phyloP scores from a whole-genome alignment of 2,329 filamentous ascomycete genomes.

The Clonostachys solani region DNA sequence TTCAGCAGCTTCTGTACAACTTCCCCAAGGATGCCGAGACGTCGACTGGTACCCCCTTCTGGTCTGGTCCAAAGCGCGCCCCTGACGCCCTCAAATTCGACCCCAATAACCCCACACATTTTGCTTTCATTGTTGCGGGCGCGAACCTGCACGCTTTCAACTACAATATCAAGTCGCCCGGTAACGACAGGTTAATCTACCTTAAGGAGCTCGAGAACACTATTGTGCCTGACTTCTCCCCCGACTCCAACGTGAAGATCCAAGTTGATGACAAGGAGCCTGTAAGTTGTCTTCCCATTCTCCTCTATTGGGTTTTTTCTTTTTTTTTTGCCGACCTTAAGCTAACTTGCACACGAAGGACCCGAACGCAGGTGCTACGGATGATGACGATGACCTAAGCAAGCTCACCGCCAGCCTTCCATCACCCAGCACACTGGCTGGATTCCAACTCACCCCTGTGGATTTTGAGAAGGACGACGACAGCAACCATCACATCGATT shows the following conservation, averaged over 20 bases:
- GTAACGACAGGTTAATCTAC: slow-evolving; percentile 64
- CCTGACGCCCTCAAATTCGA: slow-evolving; percentile 91
- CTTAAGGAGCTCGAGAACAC: slow-evolving; percentile 80
- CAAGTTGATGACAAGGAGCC: slow-evolving; percentile 87
- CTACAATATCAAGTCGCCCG: slow-evolving; percentile 90
- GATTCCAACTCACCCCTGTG: slow-evolving; percentile 85
- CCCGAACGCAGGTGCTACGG: slow-evolving; percentile 69
- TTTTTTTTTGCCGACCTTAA: not conserved
- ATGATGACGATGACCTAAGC: slow-evolving; percentile 73
- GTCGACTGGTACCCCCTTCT: slow-evolving; percentile 86
- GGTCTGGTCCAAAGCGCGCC: slow-evolving; percentile 97
- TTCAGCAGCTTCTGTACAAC: slow-evolving; percentile 92
- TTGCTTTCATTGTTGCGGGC: slow-evolving; percentile 80
- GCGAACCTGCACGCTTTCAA: slow-evolving; percentile 97
- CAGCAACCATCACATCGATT: slow-evolving; percentile 96
- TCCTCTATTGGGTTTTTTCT: not conserved
- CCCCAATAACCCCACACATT: slow-evolving; percentile 76
- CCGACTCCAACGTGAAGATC: slow-evolving; percentile 89
- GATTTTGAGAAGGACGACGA: slow-evolving; percentile 99
- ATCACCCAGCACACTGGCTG: slow-evolving; percentile 72
- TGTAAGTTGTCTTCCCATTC: not conserved
- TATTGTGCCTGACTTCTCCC: slow-evolving; percentile 93
- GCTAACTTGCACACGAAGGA: slow-evolving; percentile 42
- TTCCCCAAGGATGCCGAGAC: slow-evolving; percentile 94
- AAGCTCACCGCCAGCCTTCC: slow-evolving; percentile 71